These are phyloP conservation scores for Aphanoascus verrucosus DNA, from an alignment of 2,329 filamentous ascomycete genomes.

Conservation along the genomic window DNA sequence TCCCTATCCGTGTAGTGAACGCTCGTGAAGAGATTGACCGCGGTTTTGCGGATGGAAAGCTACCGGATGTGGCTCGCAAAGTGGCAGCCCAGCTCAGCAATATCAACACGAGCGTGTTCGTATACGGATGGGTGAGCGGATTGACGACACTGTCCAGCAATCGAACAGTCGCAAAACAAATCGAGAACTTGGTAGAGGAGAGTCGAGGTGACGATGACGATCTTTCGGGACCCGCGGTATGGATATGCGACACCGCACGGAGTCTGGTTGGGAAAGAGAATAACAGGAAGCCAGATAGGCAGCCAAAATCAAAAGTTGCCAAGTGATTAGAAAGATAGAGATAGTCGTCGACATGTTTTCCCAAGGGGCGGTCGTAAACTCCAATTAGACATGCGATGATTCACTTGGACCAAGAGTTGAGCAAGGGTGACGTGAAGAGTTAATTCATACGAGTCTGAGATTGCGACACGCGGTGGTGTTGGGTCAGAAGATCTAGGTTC, in stretches of 20 bases:
- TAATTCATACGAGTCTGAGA: no score
- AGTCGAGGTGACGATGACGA: constrained; percentile 38
- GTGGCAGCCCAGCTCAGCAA: constrained; percentile 43
- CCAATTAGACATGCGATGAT: no score
- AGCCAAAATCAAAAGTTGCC: no score
- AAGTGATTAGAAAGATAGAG: no score
- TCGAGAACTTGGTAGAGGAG: constrained; percentile 50
- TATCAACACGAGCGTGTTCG: constrained; percentile 59
- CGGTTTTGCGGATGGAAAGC: constrained; percentile 26
- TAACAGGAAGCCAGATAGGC: constrained; percentile 24
- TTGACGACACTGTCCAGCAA: constrained; percentile 63
- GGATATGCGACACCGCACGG: constrained; percentile 54
- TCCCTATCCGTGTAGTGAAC: constrained; percentile 51
- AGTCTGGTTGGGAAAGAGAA: constrained; percentile 59
- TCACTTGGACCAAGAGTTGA: no score
- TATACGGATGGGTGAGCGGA: constrained; percentile 56
- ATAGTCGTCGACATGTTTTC: no score
- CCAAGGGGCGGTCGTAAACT: no score
- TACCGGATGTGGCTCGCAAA: constrained; percentile 37
- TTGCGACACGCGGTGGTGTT: no score
- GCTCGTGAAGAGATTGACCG: constrained; percentile 34
- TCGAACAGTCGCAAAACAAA: constrained; percentile 53
- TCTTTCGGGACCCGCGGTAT: constrained; percentile 50
- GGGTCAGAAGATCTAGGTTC: constrained; percentile 7
- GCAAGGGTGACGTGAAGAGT: no score